phyloP scores from a whole-genome alignment of 495 filamentous ascomycete genomes.

The Xylaria curta region DNA sequence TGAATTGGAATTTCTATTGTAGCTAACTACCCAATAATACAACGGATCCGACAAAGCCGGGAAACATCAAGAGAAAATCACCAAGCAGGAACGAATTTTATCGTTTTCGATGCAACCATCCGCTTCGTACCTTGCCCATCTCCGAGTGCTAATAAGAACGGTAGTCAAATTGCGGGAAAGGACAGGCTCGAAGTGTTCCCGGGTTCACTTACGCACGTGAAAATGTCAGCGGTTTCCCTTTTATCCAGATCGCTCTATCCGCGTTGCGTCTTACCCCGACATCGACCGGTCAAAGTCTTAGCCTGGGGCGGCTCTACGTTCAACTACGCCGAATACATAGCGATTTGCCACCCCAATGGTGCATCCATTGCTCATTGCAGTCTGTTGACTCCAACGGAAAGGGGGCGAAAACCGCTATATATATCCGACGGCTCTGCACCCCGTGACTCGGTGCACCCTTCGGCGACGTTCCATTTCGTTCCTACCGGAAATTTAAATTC shows the following conservation, averaged over 20 bases:
- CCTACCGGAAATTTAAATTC: background rate
- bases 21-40: background rate
- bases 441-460: slow-evolving; percentile 24
- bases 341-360: slow-evolving; percentile 14
- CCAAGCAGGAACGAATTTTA: background rate
- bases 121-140: slow-evolving; percentile 8
- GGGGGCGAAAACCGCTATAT: slow-evolving; percentile 22
- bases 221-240: background rate
- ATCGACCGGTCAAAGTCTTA: background rate
- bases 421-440: slow-evolving; percentile 27
- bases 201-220: slow-evolving; percentile 5
- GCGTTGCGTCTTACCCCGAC: slow-evolving; percentile 7
- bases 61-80: background rate
- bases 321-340: slow-evolving; percentile 5
- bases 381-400: background rate
- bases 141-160: background rate
- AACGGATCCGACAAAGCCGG: background rate
- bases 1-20: background rate
- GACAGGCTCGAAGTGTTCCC: background rate
- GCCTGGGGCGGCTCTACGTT: slow-evolving; percentile 16
- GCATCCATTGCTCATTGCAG: slow-evolving; percentile 14
- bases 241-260: slow-evolving; percentile 17
- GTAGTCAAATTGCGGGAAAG: background rate
- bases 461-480: background rate
- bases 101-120: slow-evolving; percentile 1